These are phyloP conservation scores for Begonia fuchsioides DNA, from an alignment of 306 rosid genomes.

Conservation along the genomic window DNA sequence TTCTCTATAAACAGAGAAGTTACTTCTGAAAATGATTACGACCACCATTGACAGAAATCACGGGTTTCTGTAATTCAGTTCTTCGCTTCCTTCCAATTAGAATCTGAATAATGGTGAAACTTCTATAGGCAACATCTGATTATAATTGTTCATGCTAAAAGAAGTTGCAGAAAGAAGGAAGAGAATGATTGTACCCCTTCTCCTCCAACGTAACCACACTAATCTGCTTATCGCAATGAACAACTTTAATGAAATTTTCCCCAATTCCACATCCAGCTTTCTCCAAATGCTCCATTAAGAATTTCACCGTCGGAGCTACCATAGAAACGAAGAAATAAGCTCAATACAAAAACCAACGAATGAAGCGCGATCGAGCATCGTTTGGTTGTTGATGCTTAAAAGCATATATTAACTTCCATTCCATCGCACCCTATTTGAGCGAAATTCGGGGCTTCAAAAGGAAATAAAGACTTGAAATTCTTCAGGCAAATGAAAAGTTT, in stretches of 20 bases:
- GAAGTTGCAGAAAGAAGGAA: not conserved
- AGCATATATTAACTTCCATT: not conserved
- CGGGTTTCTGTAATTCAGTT: too few relatives aligned
- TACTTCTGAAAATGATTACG: too few relatives aligned
- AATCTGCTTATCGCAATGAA: conserved; percentile 21
- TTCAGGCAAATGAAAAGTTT: not conserved
- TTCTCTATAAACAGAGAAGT: too few relatives aligned
- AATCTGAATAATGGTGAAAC: too few relatives aligned
- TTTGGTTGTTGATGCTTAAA: not conserved
- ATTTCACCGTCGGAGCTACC: conserved; percentile 55
- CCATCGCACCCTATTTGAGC: not conserved
- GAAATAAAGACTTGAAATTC: not conserved
- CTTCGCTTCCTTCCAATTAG: too few relatives aligned
- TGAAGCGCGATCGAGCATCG: not conserved
- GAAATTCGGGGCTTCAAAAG: not conserved
- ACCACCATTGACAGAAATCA: too few relatives aligned
- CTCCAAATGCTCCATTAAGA: conserved; percentile 48
- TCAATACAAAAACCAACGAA: not conserved
- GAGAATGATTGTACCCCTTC: conserved; percentile 41
- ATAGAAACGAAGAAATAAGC: conserved; percentile 6
- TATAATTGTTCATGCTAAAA: too few relatives aligned
- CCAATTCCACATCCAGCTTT: conserved; percentile 58
- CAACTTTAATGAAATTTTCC: conserved; percentile 44
- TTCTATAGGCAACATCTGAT: too few relatives aligned
- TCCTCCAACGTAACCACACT: conserved; percentile 52